Percentiles rank a stretch among this genome's conserved stretches.
These are phyloP conservation scores for Lolium rigidum DNA, from an alignment of 176 grass and related monocot genomes.

Conservation along the genomic window DNA sequence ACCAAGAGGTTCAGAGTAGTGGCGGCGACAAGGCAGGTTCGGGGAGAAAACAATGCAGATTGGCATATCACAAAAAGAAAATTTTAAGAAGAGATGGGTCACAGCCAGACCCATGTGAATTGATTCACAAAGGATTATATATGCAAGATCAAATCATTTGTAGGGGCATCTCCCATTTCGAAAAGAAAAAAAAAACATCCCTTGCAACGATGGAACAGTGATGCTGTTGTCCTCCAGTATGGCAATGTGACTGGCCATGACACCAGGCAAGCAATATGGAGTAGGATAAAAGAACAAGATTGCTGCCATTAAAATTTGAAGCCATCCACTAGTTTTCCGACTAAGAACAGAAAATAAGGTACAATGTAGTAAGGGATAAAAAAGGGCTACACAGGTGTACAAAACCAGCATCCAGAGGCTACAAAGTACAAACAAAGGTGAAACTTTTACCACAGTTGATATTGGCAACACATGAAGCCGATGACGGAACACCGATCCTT, in stretches of 20 bases:
- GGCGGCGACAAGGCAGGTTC: not conserved
- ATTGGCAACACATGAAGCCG: not conserved
- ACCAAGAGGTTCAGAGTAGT: not conserved
- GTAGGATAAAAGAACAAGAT: not conserved
- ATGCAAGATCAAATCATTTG: slow-evolving; percentile 20
- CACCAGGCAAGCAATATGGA: not conserved
- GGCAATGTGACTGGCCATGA: not conserved
- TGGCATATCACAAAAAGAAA: not conserved
- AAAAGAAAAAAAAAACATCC: not conserved
- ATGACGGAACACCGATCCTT: not conserved
- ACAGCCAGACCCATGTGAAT: not conserved
- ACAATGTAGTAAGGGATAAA: not conserved
- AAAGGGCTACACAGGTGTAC: slow-evolving; percentile 18
- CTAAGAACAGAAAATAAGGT: slow-evolving; percentile 6
- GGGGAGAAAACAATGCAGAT: not conserved
- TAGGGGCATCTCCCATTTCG: not conserved
- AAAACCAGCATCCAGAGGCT: slow-evolving; percentile 21
- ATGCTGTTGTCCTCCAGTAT: not conserved
- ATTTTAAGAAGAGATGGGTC: not conserved
- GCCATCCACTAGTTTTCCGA: not conserved
- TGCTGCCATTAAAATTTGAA: slow-evolving; percentile 1
- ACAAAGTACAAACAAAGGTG: slow-evolving; percentile 26
- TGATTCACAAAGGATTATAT: not conserved
- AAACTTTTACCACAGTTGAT: slow-evolving; percentile 29
- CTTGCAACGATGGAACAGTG: slow-evolving; percentile 7